These are phyloP conservation scores for Cocos nucifera DNA, from an alignment of 176 grass and related monocot genomes.

Conservation along the genomic window DNA sequence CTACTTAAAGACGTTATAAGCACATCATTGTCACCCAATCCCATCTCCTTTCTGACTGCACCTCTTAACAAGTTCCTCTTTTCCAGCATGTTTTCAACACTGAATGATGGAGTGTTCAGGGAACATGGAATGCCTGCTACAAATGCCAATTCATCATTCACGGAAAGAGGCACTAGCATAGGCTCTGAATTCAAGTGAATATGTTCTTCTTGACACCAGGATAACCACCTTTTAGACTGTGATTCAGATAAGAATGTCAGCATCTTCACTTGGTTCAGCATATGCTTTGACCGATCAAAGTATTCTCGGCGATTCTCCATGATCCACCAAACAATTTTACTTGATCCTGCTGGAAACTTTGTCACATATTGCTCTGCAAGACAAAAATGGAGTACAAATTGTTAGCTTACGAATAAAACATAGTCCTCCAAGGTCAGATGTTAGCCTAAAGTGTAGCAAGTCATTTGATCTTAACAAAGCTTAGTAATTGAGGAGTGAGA, in stretches of 20 bases:
- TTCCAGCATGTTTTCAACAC: slow-evolving; percentile 27
- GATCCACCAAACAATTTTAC: slow-evolving; percentile 45
- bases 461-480: no score
- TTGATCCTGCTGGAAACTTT: slow-evolving; percentile 26
- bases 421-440: neutral
- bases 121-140: slow-evolving; percentile 36
- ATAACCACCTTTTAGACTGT: slow-evolving; percentile 34
- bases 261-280: slow-evolving; percentile 33
- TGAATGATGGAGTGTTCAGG: slow-evolving; percentile 31
- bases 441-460: no score
- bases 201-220: slow-evolving; percentile 39
- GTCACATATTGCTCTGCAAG: slow-evolving; percentile 35
- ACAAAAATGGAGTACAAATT: neutral
- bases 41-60: slow-evolving; percentile 42
- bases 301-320: slow-evolving; percentile 50
- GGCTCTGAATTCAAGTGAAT: slow-evolving; percentile 30
- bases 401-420: neutral
- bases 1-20: slow-evolving; percentile 41
- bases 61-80: slow-evolving; percentile 29
- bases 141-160: slow-evolving; percentile 48
- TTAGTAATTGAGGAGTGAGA: no score
- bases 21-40: slow-evolving; percentile 29
- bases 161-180: slow-evolving; percentile 40
- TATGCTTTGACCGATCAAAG: slow-evolving; percentile 39
- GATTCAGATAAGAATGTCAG: slow-evolving; percentile 35